These are phyloP conservation scores for Pholiota molesta DNA, from an alignment of 768 basidiomycete species.

Conservation along the genomic window DNA sequence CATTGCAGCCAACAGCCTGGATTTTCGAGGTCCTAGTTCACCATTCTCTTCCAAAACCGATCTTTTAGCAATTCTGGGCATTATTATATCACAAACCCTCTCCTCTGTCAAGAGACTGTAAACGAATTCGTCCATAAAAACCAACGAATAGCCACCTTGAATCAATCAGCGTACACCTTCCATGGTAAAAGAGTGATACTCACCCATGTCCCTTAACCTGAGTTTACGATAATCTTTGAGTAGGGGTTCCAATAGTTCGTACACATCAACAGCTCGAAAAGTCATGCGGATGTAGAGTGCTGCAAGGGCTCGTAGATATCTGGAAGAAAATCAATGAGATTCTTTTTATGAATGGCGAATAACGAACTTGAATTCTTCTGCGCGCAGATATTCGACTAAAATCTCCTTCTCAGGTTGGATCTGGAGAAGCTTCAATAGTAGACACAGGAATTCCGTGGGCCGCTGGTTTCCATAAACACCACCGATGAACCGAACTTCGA, in stretches of 20 bases:
- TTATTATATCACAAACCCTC: conserved; percentile 93
- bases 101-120: conserved; percentile 85
- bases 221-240: conserved; percentile 94
- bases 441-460: conserved; percentile 91
- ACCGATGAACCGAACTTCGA: conserved; percentile 80
- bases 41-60: conserved; percentile 90
- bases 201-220: conserved; percentile 78
- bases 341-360: conserved; percentile 1
- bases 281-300: conserved; percentile 96
- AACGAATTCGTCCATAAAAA: conserved; percentile 92
- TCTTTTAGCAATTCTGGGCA: conserved; percentile 87
- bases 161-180: conserved; percentile 3
- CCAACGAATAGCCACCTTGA: conserved; percentile 82
- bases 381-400: conserved; percentile 89
- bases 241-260: conserved; percentile 90
- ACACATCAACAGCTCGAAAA: conserved; percentile 87
- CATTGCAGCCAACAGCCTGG: conserved; percentile 86
- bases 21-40: conserved; percentile 84
- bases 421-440: conserved; percentile 92
- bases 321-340: conserved; percentile 31
- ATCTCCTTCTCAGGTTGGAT: conserved; percentile 99
- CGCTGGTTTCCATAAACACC: conserved; percentile 96
- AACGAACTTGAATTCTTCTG: conserved; percentile 97
- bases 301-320: conserved; percentile 92
- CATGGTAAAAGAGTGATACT: conserved; percentile 25